Evolutionary conservation across 305 asterid species (phyloP).

Genomic region (Solanum hybrid): DNA sequence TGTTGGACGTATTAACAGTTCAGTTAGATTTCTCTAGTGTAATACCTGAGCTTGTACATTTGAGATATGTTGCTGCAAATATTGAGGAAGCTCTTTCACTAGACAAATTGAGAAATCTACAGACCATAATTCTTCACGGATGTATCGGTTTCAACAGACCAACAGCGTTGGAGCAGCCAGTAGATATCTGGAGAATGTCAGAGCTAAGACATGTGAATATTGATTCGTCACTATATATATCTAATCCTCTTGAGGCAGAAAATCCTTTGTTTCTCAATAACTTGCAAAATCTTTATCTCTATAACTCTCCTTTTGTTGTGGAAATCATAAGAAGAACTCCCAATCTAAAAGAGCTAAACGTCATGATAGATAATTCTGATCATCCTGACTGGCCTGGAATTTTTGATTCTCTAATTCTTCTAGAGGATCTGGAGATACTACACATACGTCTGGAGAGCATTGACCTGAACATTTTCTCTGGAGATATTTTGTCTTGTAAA

Average conservation of each 20-base stretch:
- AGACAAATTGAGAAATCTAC: not conserved
- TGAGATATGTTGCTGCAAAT: not conserved
- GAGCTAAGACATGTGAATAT: not conserved
- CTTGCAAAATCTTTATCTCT: too few relatives aligned
- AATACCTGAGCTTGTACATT: not conserved
- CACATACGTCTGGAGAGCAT: fast-evolving
- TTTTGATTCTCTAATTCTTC: too few relatives aligned
- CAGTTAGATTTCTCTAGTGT: not conserved
- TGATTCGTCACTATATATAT: not conserved
- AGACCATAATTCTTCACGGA: not conserved
- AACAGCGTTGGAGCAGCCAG: not conserved
- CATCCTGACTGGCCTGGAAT: too few relatives aligned
- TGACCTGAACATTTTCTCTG: not conserved
- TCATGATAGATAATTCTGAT: too few relatives aligned
- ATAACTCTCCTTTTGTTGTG: too few relatives aligned
- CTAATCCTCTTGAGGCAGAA: not conserved
- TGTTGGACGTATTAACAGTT: not conserved
- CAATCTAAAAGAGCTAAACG: too few relatives aligned
- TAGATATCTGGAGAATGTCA: not conserved
- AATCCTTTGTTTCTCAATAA: too few relatives aligned
- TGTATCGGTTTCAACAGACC: too few relatives aligned
- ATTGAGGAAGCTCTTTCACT: not conserved
- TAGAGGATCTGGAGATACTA: too few relatives aligned
- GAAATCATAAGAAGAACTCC: too few relatives aligned
- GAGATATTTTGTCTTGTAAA: not conserved